A percentile compares a stretch with the other conserved stretches of the same genome.
These are phyloP conservation scores for Vanrija pseudolonga DNA, from an alignment of 1,284 basidiomycete genomes.

Conservation along the genomic window DNA sequence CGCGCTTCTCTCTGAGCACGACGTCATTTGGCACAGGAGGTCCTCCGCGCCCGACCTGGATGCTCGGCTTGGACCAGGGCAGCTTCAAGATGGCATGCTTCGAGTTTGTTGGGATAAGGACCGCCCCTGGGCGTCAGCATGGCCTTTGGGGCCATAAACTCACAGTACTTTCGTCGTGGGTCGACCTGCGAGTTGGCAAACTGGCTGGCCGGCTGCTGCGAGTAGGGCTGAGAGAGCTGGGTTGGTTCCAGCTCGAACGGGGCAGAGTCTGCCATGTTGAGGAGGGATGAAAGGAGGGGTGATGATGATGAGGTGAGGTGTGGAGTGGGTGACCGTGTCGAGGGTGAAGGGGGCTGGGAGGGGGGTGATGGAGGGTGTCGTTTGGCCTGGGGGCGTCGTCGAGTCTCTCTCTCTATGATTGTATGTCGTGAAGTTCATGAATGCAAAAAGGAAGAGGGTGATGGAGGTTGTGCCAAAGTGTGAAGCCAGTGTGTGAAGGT, in stretches of 20 bases:
- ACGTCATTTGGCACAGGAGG: conserved; percentile 34
- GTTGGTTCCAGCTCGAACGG: conserved; percentile 38
- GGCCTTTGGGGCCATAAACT: conserved; percentile 7
- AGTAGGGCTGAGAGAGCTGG: conserved; percentile 38
- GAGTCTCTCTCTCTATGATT: background rate
- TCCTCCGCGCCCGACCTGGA: conserved; percentile 44
- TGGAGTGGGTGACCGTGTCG: background rate
- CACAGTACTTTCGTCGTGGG: conserved; percentile 47
- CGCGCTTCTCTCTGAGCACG: conserved; percentile 39
- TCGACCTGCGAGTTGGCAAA: conserved; percentile 34
- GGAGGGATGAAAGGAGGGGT: too few species aligned
- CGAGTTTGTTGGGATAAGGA: conserved; percentile 45
- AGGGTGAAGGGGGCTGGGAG: background rate
- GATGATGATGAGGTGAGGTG: background rate
- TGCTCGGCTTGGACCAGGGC: conserved; percentile 36
- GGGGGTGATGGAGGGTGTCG: background rate
- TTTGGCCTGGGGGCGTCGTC: background rate
- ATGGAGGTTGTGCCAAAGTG: too few species aligned
- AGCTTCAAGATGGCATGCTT: conserved; percentile 43
- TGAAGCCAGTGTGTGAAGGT: too few species aligned
- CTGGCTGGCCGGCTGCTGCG: conserved; percentile 26
- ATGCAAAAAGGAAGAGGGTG: too few species aligned
- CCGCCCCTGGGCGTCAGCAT: conserved; percentile 36
- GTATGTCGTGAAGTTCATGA: too few species aligned
- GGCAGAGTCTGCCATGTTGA: conserved; percentile 25